Base-by-base conservation (phyloP, 768 basidiomycete genomes). In the Suillus spraguei region DNA sequence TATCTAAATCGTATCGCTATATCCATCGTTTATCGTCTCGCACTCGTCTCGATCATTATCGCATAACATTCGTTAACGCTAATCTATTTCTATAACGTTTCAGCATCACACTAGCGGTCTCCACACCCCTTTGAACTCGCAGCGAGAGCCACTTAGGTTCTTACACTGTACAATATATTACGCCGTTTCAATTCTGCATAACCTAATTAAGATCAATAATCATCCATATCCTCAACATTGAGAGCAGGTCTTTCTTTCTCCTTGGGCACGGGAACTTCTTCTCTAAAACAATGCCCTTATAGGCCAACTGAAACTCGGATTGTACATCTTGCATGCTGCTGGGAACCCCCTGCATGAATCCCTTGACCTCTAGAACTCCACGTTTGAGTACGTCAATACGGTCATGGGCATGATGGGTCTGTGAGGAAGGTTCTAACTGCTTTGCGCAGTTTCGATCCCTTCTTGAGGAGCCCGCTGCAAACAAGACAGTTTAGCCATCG, bases 251-350 rank as follows among this genome's bases (percentile, higher is more conserved):
- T 76, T 59, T 66, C 61, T 47, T 58, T 46, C 53, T 65, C 66
- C 36, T 60, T 52, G 3, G 4, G 16, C 46, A 4, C 61, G 0
- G 11, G 4, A 22, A 28, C 49, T 39, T 54, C 49, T 64, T 63
- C 56, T 68, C 65, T 17, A 36, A 20, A 64, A 76, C 72, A 41
- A 82, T 79, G 1, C 79, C 72, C 42, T 76, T 75, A 56, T 75
- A 67, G 13, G 72, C 80, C 5, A 71, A 44, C 7, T 65, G 58
- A 13, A 82, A 64, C 24, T 79, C 70, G 0, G 52, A 38, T n/a
- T 64, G 35, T 38, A 75, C 54, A 14, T 72, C 76, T 24, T 62
- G 63, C 32, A 60, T 61, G 3, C 32, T 16, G 20, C 62, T 65
- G 8, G 73, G 76, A 38, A 77, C 65, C 42, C 49, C 60, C 47